Evolutionary conservation across 2,329 filamentous ascomycete species (phyloP).

Genomic region (Trichoderma arundinaceum): DNA sequence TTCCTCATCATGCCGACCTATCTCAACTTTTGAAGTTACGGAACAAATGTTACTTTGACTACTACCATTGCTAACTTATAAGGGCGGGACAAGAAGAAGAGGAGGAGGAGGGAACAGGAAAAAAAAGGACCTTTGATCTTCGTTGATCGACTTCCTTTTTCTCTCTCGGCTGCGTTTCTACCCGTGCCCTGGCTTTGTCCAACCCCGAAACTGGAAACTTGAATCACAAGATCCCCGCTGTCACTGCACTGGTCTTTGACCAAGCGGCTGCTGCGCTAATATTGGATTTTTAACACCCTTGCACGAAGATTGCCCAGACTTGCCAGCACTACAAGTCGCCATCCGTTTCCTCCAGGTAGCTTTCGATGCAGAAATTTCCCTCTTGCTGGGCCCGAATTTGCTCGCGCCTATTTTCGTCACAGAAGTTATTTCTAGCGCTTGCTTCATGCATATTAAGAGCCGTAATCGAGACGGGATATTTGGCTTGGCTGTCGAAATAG

Average conservation of each 20-base stretch:
- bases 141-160: constrained; percentile 31
- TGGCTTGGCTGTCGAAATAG: not conserved
- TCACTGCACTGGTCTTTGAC: constrained; percentile 6
- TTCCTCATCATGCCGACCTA: constrained; percentile 2
- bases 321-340: constrained; percentile 1
- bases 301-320: constrained; percentile 11
- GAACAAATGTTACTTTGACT: constrained; percentile 11
- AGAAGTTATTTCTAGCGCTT: not conserved
- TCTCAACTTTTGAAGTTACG: constrained; percentile 1
- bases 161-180: constrained; percentile 21
- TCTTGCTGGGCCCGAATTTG: not conserved
- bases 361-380: not conserved
- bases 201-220: constrained; percentile 28
- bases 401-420: not conserved
- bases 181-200: constrained; percentile 21
- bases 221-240: constrained; percentile 31
- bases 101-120: not conserved
- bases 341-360: not conserved
- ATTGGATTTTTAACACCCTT: constrained; percentile 10
- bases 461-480: not conserved
- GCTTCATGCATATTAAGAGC: too few relatives aligned
- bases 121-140: not conserved
- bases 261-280: constrained; percentile 29
- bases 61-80: not conserved
- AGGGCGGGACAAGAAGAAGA: not conserved